A percentile compares a stretch with the other conserved stretches of the same genome.
Conservation (phyloP, 2,329 filamentous ascomycete species). For the Cylindrodendrum hubeiense region DNA sequence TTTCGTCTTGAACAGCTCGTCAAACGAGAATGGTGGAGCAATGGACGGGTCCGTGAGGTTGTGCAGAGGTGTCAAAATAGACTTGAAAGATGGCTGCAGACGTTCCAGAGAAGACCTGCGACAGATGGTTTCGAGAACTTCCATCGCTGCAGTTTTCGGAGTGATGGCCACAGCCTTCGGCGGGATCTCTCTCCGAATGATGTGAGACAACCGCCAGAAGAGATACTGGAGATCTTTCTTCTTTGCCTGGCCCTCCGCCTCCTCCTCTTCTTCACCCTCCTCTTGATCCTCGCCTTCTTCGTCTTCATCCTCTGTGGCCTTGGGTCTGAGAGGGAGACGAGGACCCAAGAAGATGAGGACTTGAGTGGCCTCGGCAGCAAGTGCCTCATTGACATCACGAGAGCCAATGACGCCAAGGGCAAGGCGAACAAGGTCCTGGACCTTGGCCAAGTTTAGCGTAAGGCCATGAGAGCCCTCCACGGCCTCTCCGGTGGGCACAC, state of each 20-base stretch:
- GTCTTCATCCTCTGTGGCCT: conserved; percentile 58
- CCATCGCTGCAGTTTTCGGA: conserved; percentile 81
- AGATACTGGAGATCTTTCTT: conserved; percentile 74
- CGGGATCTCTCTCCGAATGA: conserved; percentile 81
- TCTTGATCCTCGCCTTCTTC: conserved; percentile 50
- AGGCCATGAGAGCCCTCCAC: conserved; percentile 80
- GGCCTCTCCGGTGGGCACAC: conserved; percentile 65
- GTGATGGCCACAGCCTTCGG: conserved; percentile 74
- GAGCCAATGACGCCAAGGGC: conserved; percentile 69
- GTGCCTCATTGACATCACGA: conserved; percentile 74
- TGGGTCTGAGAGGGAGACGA: conserved; percentile 56
- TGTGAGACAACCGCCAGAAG: conserved; percentile 81
- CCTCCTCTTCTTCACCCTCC: conserved; percentile 56
- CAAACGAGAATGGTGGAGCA: conserved; percentile 76
- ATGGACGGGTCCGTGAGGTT: conserved; percentile 87
- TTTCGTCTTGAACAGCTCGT: conserved; percentile 75
- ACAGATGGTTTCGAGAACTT: conserved; percentile 78
- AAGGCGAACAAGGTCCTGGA: conserved; percentile 69
- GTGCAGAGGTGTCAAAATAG: conserved; percentile 73
- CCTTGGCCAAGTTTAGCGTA: conserved; percentile 71
- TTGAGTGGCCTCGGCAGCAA: conserved; percentile 84
- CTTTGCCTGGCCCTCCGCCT: conserved; percentile 56
- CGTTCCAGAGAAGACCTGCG: conserved; percentile 69
- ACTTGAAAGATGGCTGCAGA: conserved; percentile 73
- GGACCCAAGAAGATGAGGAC: conserved; percentile 86